phyloP scores from a whole-genome alignment of 257 asterid genomes.

The Solanum chilense region DNA sequence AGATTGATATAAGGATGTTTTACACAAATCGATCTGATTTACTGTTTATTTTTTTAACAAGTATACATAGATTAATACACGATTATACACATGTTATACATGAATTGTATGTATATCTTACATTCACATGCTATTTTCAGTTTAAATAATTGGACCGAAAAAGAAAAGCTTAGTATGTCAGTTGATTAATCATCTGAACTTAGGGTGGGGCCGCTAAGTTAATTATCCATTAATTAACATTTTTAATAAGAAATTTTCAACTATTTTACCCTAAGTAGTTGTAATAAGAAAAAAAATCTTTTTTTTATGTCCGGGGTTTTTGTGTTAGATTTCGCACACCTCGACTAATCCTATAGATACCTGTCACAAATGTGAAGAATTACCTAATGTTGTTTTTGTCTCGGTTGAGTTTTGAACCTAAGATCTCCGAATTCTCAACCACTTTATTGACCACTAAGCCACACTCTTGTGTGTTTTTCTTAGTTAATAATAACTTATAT shows the following conservation, averaged over 20 bases:
- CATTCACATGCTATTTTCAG: not conserved
- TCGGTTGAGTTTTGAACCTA: not conserved
- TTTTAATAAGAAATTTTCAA: no score
- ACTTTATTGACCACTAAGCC: not conserved
- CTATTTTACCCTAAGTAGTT: no score
- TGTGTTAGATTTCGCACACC: accelerated
- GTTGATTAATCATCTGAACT: no score
- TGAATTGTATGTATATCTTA: not conserved
- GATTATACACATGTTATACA: not conserved
- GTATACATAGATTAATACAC: not conserved
- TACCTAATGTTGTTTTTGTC: not conserved
- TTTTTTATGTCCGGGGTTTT: accelerated
- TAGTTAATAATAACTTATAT: no score
- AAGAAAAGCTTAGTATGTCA: no score
- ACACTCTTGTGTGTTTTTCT: accelerated
- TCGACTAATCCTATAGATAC: no score
- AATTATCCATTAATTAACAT: no score
- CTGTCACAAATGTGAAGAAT: no score
- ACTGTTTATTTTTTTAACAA: not conserved
- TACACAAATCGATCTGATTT: not conserved
- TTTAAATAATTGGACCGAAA: not conserved
- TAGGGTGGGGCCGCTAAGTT: no score
- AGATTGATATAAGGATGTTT: not conserved
- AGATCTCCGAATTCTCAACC: accelerated
- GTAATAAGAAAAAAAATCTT: no score